phyloP scores from a whole-genome alignment of 2,329 filamentous ascomycete genomes.

The Ambrosiella beaveri region DNA sequence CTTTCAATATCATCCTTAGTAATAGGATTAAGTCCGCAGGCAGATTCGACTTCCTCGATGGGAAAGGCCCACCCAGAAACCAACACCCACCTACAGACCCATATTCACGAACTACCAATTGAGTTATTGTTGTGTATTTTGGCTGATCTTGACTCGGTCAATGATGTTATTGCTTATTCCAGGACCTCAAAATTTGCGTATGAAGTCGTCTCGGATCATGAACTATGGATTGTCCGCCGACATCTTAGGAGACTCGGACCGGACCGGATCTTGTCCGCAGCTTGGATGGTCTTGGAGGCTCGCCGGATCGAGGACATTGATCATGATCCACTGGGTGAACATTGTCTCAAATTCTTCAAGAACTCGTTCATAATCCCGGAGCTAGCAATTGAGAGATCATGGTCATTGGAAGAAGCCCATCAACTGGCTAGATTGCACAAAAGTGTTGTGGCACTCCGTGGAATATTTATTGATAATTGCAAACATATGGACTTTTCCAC shows the following conservation, averaged over 20 bases:
- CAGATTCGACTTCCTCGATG: too few species aligned
- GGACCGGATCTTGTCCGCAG: background rate
- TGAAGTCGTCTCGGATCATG: background rate
- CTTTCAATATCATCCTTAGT: too few species aligned
- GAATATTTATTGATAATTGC: background rate
- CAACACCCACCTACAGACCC: too few species aligned
- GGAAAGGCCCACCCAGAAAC: too few species aligned
- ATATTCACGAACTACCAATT: background rate
- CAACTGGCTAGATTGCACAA: too few species aligned
- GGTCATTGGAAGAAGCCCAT: background rate
- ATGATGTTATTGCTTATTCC: slow-evolving; percentile 2
- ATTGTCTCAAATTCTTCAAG: background rate
- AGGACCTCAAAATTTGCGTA: background rate
- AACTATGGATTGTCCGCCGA: slow-evolving; percentile 1
- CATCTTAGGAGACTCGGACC: background rate
- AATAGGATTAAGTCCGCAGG: too few species aligned
- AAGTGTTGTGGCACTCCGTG: background rate
- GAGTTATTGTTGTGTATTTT: slow-evolving; percentile 5
- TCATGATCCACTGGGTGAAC: background rate
- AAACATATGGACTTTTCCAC: background rate
- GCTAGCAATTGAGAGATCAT: too few species aligned
- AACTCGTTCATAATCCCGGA: background rate
- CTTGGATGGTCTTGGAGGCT: slow-evolving; percentile 4
- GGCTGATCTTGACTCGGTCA: background rate
- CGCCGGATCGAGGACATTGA: background rate